Base-by-base conservation (phyloP, 1,284 basidiomycete species). In the Coniophora puteana region DNA sequence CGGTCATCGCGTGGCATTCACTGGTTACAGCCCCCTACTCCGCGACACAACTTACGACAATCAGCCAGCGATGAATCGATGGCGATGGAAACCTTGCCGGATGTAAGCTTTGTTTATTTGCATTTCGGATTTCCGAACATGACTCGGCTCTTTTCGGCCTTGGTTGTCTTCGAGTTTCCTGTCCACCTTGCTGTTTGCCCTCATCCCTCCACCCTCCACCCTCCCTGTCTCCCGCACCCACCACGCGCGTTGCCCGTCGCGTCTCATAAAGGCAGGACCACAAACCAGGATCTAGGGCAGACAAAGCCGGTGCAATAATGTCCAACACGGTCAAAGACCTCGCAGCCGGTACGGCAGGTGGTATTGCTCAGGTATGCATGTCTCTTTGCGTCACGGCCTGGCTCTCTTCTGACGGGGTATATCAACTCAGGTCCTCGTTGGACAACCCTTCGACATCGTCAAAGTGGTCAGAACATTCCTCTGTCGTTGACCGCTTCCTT, bases 391-490 rank as follows among this genome's bases (percentile, higher is more conserved):
- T n/a, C n/a, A n/a, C 10, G 29, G 35, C 8, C 8, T 41, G 10
- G 32, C 3, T 16, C 14, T 30, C 21, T 16, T 7, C 47, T 28
- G 42, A 37, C 47, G 44, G 37, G 36, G 45, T 21, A 46, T 40
- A 47, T 29, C 36, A 38, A 43, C 41, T 8, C 47, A 89, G 86
- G 87, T 89, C 44, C 73, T 96, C 30, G 92, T 95, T 39, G 93
- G 93, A 33, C 93, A 96, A 66, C 91, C 93, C 14, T 95, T 97
- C 61, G 94, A 97, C 66, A 96, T 96, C 50, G 89, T 95, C 67
- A 97, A 97, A 81, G 87, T 90, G 67, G 87, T 89, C 55, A 63
- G 84, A 76, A 40, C 29, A 47, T 45, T n/a, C n/a, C n/a, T n/a
- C n/a, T n/a, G 31, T 37, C 30, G 47, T 36, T 36, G 26, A 40